These are phyloP conservation scores for Calonectria crousiana DNA, from an alignment of 2,329 filamentous ascomycete genomes.

Conservation along the genomic window DNA sequence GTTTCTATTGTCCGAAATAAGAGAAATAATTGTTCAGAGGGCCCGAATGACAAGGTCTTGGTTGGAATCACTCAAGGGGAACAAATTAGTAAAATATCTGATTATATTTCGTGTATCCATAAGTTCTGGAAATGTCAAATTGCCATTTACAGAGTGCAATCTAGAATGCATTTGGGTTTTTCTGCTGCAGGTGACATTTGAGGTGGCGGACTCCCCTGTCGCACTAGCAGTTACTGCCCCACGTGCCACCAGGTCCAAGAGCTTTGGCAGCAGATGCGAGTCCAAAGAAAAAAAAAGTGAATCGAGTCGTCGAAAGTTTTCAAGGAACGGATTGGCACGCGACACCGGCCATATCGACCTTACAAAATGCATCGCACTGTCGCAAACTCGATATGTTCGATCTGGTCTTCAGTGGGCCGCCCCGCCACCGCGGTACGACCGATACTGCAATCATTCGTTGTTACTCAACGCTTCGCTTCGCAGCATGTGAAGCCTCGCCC, in stretches of 20 bases:
- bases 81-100: not conserved
- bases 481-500: conserved; percentile 54
- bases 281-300: conserved; percentile 11
- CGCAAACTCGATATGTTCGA: conserved; percentile 40
- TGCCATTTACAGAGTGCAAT: not conserved
- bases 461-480: conserved; percentile 52
- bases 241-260: not conserved
- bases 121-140: not conserved
- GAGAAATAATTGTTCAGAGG: not conserved
- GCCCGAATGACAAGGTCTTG: not conserved
- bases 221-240: not conserved
- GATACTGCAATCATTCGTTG: conserved; percentile 48
- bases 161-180: not conserved
- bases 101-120: not conserved
- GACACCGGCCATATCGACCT: conserved; percentile 4
- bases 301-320: not conserved
- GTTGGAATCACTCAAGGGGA: no score
- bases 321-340: conserved; percentile 7
- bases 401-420: conserved; percentile 36
- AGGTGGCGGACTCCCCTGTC: not conserved
- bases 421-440: conserved; percentile 27
- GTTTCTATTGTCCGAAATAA: not conserved
- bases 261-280: not conserved
- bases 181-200: not conserved
- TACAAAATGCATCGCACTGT: conserved; percentile 40